These are phyloP conservation scores for Tetrahymena thermophila DNA, from an alignment of 73 alveolate species.

Conservation along the genomic window DNA sequence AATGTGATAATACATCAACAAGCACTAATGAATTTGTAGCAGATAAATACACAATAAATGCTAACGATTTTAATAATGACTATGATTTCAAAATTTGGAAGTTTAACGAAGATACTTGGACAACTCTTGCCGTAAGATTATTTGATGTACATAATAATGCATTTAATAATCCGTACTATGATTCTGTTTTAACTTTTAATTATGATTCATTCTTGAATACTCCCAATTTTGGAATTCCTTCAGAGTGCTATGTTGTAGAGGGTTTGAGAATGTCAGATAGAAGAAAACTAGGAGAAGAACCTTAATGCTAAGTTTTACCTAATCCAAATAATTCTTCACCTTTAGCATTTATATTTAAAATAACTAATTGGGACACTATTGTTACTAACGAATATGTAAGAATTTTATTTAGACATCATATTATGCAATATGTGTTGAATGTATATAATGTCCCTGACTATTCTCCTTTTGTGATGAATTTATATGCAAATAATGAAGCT, in stretches of 20 bases:
- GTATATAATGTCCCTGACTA: not conserved
- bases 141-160: not conserved
- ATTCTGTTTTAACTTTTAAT: not conserved
- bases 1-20: not conserved
- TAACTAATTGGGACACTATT: not conserved
- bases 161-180: not conserved
- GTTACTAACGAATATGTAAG: not conserved
- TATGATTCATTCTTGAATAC: not conserved
- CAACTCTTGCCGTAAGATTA: not conserved
- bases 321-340: not conserved
- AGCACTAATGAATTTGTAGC: not conserved
- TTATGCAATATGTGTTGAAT: not conserved
- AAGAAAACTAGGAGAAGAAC: not conserved
- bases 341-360: not conserved
- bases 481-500: not conserved
- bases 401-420: not conserved
- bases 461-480: not conserved
- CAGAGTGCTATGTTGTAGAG: not conserved
- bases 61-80: not conserved
- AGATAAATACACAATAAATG: not conserved
- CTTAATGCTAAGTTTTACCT: not conserved
- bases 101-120: not conserved
- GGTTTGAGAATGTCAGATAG: not conserved
- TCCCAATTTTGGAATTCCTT: not conserved
- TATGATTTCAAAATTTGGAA: not conserved